phyloP scores from a whole-genome alignment of 2,329 filamentous ascomycete species.

The Ophiostoma tasmaniense region DNA sequence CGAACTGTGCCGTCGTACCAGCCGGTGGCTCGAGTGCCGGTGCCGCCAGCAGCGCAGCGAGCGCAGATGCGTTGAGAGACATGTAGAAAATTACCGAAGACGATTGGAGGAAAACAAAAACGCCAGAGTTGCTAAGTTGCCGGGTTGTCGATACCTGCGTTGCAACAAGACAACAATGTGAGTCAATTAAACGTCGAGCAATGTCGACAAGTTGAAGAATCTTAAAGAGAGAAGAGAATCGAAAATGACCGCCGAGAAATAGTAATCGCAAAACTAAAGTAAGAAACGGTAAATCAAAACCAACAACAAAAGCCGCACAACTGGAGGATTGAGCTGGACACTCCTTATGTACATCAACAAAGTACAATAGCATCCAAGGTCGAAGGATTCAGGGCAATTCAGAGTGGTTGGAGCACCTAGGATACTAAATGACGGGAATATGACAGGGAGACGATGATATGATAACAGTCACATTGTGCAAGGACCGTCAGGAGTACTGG shows the following conservation, averaged over 20 bases:
- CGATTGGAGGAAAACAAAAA: not conserved
- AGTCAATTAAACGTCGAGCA: not conserved
- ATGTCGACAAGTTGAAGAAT: not conserved
- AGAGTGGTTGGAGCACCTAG: too few relatives aligned
- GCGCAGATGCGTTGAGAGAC: not conserved
- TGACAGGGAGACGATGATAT: not conserved
- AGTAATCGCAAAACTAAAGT: not conserved
- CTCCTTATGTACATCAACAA: too few relatives aligned
- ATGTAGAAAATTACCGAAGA: not conserved
- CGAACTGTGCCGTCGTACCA: not conserved
- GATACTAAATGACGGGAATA: too few relatives aligned
- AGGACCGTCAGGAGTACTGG: not conserved
- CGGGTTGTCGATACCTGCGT: too few relatives aligned
- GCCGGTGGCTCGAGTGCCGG: not conserved
- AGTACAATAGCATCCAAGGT: too few relatives aligned
- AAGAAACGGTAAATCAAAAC: too few relatives aligned
- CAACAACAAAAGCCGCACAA: too few relatives aligned
- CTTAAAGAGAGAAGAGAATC: not conserved
- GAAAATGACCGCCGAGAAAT: not conserved
- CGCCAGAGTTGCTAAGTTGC: too few relatives aligned
- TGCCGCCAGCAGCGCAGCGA: not conserved
- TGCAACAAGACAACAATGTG: not conserved
- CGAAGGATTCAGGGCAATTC: too few relatives aligned
- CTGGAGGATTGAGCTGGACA: too few relatives aligned
- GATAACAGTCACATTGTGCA: not conserved